Evolutionary conservation across 306 rosid genomes (phyloP).

Genomic region (Gastrolobium villosum): DNA sequence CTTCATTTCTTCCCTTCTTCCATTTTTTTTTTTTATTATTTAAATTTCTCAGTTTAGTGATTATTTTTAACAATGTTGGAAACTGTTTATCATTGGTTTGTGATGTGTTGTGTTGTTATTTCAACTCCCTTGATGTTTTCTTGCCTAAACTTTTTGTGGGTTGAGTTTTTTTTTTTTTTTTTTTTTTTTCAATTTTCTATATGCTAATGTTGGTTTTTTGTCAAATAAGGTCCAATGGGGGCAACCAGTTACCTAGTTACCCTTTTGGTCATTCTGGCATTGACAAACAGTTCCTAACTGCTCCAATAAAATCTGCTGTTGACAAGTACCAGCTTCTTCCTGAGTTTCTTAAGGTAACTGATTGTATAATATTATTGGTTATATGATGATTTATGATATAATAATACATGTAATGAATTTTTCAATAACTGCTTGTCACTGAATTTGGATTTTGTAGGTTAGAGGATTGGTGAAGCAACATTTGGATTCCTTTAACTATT

Average conservation of each 20-base stretch:
- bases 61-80: neutral
- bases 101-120: neutral
- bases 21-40: neutral
- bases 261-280: conserved; percentile 46
- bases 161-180: neutral
- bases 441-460: conserved; percentile 53
- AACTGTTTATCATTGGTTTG: neutral
- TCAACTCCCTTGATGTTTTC: neutral
- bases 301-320: conserved; percentile 81
- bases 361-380: neutral
- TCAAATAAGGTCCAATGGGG: conserved; percentile 26
- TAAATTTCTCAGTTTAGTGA: neutral
- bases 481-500: conserved; percentile 92
- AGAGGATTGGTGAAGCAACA: conserved; percentile 96
- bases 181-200: neutral
- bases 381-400: neutral
- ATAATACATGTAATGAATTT: neutral
- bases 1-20: neutral
- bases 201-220: conserved; percentile 3
- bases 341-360: conserved; percentile 81
- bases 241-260: conserved; percentile 34
- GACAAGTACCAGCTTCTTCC: conserved; percentile 92
- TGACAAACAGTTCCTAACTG: conserved; percentile 72
- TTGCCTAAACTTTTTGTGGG: neutral
- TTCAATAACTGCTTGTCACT: neutral